Evolutionary conservation across 2,329 filamentous ascomycete genomes (phyloP).

Genomic region (Scytalidium lignicola): DNA sequence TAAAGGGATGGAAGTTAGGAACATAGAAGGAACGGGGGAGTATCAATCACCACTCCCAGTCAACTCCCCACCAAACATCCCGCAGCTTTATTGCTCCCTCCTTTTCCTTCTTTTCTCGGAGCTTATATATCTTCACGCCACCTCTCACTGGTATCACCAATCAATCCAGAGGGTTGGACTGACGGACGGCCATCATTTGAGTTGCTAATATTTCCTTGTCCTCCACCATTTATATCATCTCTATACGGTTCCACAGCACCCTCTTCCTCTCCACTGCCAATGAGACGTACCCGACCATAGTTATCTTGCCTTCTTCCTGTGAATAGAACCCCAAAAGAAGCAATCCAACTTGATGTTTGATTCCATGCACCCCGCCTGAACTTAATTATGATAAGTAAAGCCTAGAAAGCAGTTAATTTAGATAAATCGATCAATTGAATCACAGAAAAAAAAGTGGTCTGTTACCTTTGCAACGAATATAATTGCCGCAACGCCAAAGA

Average conservation of each 20-base stretch:
- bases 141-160: background rate
- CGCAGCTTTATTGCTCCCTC: too few species aligned
- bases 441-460: constrained; percentile 13
- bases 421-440: background rate
- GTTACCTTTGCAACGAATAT: constrained; percentile 55
- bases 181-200: background rate
- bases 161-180: background rate
- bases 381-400: background rate
- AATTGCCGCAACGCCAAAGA: constrained; percentile 48
- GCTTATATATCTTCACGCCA: constrained; percentile 12
- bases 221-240: background rate
- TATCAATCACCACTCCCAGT: too few species aligned
- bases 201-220: background rate
- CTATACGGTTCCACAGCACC: background rate
- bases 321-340: background rate
- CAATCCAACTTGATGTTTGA: background rate
- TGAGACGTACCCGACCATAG: background rate
- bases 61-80: too few species aligned
- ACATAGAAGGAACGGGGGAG: too few species aligned
- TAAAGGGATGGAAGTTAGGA: too few species aligned
- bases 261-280: too few species aligned
- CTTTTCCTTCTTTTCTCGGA: too few species aligned
- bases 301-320: background rate
- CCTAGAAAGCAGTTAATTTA: background rate
- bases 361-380: background rate